Percentiles rank a stretch among this genome's conserved stretches.
Evolutionary conservation across 202 grass and related monocot species (phyloP).

Genomic region (Carex arenaria): DNA sequence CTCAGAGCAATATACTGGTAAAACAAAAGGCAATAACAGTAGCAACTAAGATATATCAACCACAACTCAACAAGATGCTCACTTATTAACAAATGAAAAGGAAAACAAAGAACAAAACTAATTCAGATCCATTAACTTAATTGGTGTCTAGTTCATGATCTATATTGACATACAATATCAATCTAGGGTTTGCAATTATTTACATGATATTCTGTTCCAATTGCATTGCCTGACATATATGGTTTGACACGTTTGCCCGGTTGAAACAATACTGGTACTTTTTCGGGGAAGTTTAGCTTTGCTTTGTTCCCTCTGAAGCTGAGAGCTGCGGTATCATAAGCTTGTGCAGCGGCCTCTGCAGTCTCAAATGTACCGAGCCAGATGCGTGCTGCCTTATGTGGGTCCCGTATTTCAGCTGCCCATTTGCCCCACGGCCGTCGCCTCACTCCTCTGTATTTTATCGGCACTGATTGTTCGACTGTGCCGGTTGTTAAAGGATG

Average conservation of each 20-base stretch:
- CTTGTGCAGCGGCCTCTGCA: conserved; percentile 63
- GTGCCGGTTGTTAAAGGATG: neutral
- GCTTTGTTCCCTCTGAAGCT: conserved; percentile 63
- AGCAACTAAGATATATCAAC: no score
- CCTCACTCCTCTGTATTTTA: conserved; percentile 67
- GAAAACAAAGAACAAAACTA: neutral
- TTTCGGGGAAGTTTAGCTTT: conserved; percentile 86
- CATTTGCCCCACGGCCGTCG: conserved; percentile 83
- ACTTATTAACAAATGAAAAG: neutral
- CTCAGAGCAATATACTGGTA: no score
- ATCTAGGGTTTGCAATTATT: neutral
- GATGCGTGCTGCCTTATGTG: conserved; percentile 62
- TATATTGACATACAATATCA: neutral
- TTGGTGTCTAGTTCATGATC: neutral
- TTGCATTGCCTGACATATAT: neutral
- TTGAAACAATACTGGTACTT: conserved; percentile 1
- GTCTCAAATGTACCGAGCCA: conserved; percentile 92
- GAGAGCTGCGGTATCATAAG: conserved; percentile 71
- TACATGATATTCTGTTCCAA: neutral
- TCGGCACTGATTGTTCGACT: neutral
- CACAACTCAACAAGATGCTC: neutral
- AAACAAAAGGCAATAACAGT: no score
- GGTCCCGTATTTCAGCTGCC: conserved; percentile 91
- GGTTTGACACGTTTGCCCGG: neutral
- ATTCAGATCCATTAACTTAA: neutral